Conservation (phyloP, 2,329 filamentous ascomycete species). For the Rhynchosporium secalis region DNA sequence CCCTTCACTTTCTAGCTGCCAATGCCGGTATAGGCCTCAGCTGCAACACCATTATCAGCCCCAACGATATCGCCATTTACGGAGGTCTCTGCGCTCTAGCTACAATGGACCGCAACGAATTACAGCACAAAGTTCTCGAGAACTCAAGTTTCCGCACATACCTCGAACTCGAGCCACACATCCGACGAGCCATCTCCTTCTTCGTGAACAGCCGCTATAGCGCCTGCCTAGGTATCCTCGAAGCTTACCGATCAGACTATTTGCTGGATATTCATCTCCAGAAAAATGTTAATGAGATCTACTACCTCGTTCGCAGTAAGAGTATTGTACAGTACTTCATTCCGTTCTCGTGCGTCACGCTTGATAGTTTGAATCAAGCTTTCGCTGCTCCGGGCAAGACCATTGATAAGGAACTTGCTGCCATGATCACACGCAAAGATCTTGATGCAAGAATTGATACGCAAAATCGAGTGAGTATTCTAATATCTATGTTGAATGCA, state of each 20-base stretch:
- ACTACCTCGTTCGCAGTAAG: slow-evolving; percentile 77
- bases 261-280: slow-evolving; percentile 86
- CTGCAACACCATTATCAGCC: slow-evolving; percentile 71
- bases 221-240: slow-evolving; percentile 77
- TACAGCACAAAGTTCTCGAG: slow-evolving; percentile 76
- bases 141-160: slow-evolving; percentile 80
- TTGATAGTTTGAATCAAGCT: slow-evolving; percentile 73
- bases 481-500: background rate
- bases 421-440: slow-evolving; percentile 71
- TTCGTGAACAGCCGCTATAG: slow-evolving; percentile 92
- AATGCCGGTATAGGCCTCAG: slow-evolving; percentile 49
- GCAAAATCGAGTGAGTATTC: slow-evolving; percentile 63
- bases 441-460: slow-evolving; percentile 82
- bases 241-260: slow-evolving; percentile 80
- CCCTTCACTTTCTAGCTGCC: slow-evolving; percentile 58
- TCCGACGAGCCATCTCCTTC: slow-evolving; percentile 84
- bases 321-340: slow-evolving; percentile 92
- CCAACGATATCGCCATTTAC: slow-evolving; percentile 90
- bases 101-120: slow-evolving; percentile 76
- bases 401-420: slow-evolving; percentile 72
- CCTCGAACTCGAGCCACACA: slow-evolving; percentile 89
- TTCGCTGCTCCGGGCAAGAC: slow-evolving; percentile 66
- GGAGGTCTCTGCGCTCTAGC: slow-evolving; percentile 88
- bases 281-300: slow-evolving; percentile 69
- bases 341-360: slow-evolving; percentile 83